These are phyloP conservation scores for Cyclotella kingstonii DNA, from an alignment of 108 stramenopile species.

Conservation along the genomic window DNA sequence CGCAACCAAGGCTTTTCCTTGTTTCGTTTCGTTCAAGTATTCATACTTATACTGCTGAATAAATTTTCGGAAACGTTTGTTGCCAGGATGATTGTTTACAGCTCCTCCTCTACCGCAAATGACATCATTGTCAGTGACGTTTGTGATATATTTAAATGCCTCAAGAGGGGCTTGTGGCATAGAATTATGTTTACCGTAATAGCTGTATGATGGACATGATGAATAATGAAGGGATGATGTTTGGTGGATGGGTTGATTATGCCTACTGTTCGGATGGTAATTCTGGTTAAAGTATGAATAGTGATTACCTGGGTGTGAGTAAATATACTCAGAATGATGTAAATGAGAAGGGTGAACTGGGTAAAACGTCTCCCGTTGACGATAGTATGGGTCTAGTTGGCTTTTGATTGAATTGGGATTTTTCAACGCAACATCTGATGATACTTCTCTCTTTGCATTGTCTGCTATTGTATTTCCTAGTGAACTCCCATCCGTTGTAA, in stretches of 20 bases:
- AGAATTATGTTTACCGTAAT: background rate
- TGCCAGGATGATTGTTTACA: slow-evolving; percentile 43
- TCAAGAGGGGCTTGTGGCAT: background rate
- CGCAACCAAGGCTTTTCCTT: slow-evolving; percentile 36
- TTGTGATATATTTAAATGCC: slow-evolving; percentile 22
- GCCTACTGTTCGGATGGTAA: too few species aligned
- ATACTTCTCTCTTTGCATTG: background rate
- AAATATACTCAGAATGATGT: too few species aligned
- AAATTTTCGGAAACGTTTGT: slow-evolving; percentile 36
- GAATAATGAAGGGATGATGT: too few species aligned
- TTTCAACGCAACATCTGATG: background rate
- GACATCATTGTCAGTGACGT: slow-evolving; percentile 32
- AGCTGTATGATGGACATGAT: too few species aligned
- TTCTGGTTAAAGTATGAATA: too few species aligned
- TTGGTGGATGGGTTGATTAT: too few species aligned
- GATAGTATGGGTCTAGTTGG: background rate
- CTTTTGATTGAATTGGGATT: background rate
- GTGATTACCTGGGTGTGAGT: too few species aligned
- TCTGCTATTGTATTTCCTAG: background rate
- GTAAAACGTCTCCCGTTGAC: too few species aligned
- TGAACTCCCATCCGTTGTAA: too few species aligned
- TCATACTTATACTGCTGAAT: slow-evolving; percentile 38
- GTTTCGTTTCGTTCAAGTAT: slow-evolving; percentile 35
- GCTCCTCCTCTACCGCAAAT: slow-evolving; percentile 41
- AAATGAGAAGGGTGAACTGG: too few species aligned